Conservation (phyloP, 768 basidiomycete genomes). For the Tricholoma terreum region DNA sequence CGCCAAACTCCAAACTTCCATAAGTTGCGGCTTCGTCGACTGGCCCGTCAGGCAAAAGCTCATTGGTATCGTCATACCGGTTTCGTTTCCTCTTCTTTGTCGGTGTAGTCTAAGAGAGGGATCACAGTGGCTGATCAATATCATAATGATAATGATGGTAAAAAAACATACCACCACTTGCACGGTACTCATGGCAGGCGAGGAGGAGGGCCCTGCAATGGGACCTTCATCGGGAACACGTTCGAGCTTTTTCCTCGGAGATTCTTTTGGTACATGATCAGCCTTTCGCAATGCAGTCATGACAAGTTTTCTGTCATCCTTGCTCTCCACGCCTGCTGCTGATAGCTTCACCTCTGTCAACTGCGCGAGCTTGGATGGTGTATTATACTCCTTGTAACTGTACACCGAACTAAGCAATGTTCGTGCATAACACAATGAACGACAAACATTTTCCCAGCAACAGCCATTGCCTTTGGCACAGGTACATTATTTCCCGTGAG, state of each 20-base stretch:
- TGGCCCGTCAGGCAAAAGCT: constrained; percentile 52
- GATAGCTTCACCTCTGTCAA: constrained; percentile 61
- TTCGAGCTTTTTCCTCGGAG: constrained; percentile 20
- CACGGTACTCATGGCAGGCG: constrained; percentile 19
- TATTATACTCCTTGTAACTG: constrained; percentile 73
- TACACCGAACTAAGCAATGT: constrained; percentile 2
- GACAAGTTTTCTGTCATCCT: constrained; percentile 60
- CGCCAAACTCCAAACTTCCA: constrained; percentile 67
- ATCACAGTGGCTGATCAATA: constrained; percentile 2
- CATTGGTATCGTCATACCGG: constrained; percentile 46
- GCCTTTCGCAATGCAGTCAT: constrained; percentile 60
- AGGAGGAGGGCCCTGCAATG: constrained; percentile 17
- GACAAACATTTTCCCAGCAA: constrained; percentile 66
- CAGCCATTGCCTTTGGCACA: constrained; percentile 62
- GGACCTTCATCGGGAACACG: constrained; percentile 7
- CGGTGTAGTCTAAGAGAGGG: constrained; percentile 37
- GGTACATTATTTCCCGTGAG: constrained; percentile 56
- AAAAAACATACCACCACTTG: constrained; percentile 28
- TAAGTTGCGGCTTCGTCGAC: constrained; percentile 47
- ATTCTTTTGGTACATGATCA: constrained; percentile 45
- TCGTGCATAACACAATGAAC: background rate
- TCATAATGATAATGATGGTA: no score
- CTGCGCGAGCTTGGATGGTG: constrained; percentile 50
- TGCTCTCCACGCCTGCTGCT: constrained; percentile 55
- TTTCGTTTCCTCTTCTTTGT: constrained; percentile 53